Base-by-base conservation (phyloP, 176 grass and related monocot genomes). In the Bothriochloa decipiens region DNA sequence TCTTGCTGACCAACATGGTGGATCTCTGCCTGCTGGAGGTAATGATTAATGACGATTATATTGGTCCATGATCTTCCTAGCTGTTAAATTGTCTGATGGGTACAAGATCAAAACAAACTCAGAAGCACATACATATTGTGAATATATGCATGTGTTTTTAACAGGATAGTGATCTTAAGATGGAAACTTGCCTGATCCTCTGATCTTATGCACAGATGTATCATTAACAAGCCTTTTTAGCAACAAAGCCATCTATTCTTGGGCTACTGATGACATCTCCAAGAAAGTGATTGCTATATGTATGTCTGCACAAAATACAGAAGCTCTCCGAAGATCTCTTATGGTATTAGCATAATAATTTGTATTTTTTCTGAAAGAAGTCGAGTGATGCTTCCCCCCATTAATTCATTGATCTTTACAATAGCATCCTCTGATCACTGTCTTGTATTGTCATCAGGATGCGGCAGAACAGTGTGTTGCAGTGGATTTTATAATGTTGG, bases 201-300 rank as follows among this genome's bases (percentile, higher is more conserved):
- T 28, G 36, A 64, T 86, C 55, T 86, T 77, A 28, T 61, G n/a
- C 78, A 70, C 82, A 95, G 96, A 92, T 42, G 85, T 93, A 22
- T 76, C 92, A 76, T 47, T 95, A 68, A 55, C 33, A 25, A 78
- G 87, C 70, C 91, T 98, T 68, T 93, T 98, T 78, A 95, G 86
- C 77, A 89, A 89, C 74, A 89, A 87, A 55, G 86, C 87, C 68
- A 79, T 98, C 22, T 93, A 95, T 93, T 84, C 81, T 81, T 95
- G 96, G 96, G 91, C 87, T 39, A 64, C 68, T 87, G 91, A 93
- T 85, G 85, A 92, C 65, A 82, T 95, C 60, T 95, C 93, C 78
- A 98, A 95, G 87, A 95, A 95, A 90, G 85, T 98, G 55, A 80
- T 98, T 89, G 87, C 86, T 52, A 79, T 98, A 85, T 95, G 86